Percentiles rank a stretch among this genome's conserved stretches.
These are phyloP conservation scores for Pestalotiopsis sp. DNA, from an alignment of 2,329 filamentous ascomycete species.

Conservation along the genomic window DNA sequence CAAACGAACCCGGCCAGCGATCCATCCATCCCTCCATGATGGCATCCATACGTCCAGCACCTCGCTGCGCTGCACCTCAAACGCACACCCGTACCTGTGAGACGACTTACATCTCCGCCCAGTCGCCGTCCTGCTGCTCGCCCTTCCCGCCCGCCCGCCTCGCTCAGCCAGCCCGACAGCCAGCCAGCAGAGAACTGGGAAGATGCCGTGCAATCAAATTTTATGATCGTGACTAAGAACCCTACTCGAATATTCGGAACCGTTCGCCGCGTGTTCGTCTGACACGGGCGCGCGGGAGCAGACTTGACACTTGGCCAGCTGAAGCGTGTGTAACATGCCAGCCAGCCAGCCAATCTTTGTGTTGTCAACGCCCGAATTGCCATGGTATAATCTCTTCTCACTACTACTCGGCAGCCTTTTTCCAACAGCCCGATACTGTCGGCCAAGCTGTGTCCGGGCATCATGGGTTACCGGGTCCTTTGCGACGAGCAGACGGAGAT, in stretches of 20 bases:
- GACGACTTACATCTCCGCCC: background rate
- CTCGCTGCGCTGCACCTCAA: background rate
- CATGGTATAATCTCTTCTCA: background rate
- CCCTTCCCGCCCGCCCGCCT: background rate
- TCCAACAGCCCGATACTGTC: background rate
- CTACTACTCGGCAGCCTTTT: background rate
- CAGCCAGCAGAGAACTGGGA: too few species aligned
- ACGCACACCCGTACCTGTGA: background rate
- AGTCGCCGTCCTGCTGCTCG: background rate
- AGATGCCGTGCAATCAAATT: background rate
- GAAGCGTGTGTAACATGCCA: background rate
- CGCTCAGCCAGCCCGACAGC: background rate
- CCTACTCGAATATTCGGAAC: background rate
- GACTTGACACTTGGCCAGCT: background rate
- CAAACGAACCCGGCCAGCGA: too few species aligned
- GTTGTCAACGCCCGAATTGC: background rate
- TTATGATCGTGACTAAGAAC: constrained; percentile 6
- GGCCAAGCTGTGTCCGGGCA: background rate
- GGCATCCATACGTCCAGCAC: background rate
- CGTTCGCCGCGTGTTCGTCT: background rate
- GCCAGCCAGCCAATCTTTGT: background rate
- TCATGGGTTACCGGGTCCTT: background rate
- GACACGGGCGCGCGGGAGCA: background rate
- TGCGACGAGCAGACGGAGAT: background rate
- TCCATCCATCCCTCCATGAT: background rate